A percentile compares a stretch with the other conserved stretches of the same genome.
Conservation (phyloP, 2,329 filamentous ascomycete genomes). For the Colletotrichum sp. region DNA sequence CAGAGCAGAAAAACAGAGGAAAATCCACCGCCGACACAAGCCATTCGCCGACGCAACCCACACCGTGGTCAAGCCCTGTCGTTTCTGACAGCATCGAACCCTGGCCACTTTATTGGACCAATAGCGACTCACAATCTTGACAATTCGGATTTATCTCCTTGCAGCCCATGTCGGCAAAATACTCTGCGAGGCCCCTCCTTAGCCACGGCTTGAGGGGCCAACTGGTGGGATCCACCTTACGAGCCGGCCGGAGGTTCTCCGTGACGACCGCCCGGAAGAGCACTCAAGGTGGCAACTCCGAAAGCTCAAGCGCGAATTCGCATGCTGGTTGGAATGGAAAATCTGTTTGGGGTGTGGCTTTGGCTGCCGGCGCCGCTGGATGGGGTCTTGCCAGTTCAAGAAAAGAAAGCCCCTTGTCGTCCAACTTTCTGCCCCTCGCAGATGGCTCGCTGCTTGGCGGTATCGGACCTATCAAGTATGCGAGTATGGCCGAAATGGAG, state of each 20-base stretch:
- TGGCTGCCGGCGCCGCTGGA: constrained; percentile 41
- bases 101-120: not conserved
- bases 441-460: constrained; percentile 28
- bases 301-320: not conserved
- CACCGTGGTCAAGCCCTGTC: constrained; percentile 1
- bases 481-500: constrained; percentile 41
- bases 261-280: constrained; percentile 23
- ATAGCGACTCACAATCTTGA: not conserved
- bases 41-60: constrained; percentile 17
- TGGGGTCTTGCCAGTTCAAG: constrained; percentile 43
- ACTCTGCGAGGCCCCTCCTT: constrained; percentile 29
- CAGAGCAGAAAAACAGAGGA: not conserved
- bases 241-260: constrained; percentile 23
- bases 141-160: not conserved
- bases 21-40: constrained; percentile 17
- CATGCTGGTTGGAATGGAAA: constrained; percentile 32
- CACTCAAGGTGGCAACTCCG: not conserved
- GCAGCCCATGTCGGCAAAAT: constrained; percentile 31
- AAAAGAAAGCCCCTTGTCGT: constrained; percentile 2
- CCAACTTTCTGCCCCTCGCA: constrained; percentile 18
- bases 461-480: constrained; percentile 37
- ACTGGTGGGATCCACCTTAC: constrained; percentile 10
- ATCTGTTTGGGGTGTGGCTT: constrained; percentile 41
- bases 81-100: not conserved
- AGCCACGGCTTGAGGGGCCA: constrained; percentile 20